These are phyloP conservation scores for Penicillium sp. DNA, from an alignment of 2,329 filamentous ascomycete species.

Conservation along the genomic window DNA sequence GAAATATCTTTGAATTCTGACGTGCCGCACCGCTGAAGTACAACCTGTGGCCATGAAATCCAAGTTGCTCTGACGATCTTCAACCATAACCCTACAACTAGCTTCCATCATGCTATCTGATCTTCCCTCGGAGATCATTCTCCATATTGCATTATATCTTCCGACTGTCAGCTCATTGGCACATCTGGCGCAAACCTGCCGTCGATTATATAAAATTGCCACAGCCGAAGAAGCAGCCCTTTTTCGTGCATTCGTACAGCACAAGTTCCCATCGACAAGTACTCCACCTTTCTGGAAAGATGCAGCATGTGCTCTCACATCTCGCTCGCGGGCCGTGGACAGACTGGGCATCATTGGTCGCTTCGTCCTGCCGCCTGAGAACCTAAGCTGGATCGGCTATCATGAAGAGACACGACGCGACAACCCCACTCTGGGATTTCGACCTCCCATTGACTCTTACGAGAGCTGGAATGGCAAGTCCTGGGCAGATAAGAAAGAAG, in stretches of 20 bases:
- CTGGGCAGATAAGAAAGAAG: constrained; percentile 52
- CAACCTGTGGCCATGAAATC: neutral
- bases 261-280: constrained; percentile 46
- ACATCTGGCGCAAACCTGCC: constrained; percentile 46
- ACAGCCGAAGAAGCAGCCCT: constrained; percentile 47
- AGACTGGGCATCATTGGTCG: constrained; percentile 53
- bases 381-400: constrained; percentile 39
- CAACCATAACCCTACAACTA: neutral
- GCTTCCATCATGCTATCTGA: constrained; percentile 28
- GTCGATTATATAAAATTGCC: constrained; percentile 44
- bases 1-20: neutral
- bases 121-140: constrained; percentile 44
- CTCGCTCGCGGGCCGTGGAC: constrained; percentile 55
- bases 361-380: constrained; percentile 46
- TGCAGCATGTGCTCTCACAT: constrained; percentile 52
- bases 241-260: constrained; percentile 46
- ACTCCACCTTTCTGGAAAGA: constrained; percentile 46
- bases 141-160: constrained; percentile 41
- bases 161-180: constrained; percentile 45
- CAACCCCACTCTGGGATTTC: constrained; percentile 53
- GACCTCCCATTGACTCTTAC: constrained; percentile 56
- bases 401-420: constrained; percentile 42
- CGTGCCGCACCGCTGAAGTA: neutral
- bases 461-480: constrained; percentile 47
- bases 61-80: neutral